A percentile compares a stretch with the other conserved stretches of the same genome.
These are phyloP conservation scores for Aspergillus sp. DNA, from an alignment of 2,329 filamentous ascomycete genomes.

Conservation along the genomic window DNA sequence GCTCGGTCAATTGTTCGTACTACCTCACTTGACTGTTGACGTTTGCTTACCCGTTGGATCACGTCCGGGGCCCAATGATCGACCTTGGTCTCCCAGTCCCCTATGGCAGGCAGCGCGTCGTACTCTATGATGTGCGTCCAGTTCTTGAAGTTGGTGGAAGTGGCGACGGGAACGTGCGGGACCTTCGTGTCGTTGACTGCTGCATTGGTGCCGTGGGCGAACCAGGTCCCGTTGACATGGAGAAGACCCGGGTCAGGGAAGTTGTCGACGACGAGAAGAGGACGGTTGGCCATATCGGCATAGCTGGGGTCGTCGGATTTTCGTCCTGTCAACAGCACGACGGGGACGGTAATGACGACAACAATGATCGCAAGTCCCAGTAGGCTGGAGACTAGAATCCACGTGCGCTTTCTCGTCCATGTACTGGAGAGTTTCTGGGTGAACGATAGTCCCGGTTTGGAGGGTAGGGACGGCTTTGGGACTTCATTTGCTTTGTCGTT, in stretches of 20 bases:
- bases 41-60: slow-evolving; percentile 41
- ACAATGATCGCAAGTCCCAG: neutral
- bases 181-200: slow-evolving; percentile 15
- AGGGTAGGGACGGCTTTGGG: too few relatives aligned
- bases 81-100: slow-evolving; percentile 52
- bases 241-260: slow-evolving; percentile 33
- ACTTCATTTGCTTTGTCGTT: too few relatives aligned
- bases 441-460: neutral
- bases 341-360: slow-evolving; percentile 21
- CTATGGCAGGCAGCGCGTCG: slow-evolving; percentile 53
- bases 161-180: slow-evolving; percentile 54
- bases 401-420: slow-evolving; percentile 13
- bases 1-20: neutral
- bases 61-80: slow-evolving; percentile 64
- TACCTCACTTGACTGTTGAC: neutral
- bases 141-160: slow-evolving; percentile 47
- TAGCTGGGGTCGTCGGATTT: slow-evolving; percentile 19
- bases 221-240: slow-evolving; percentile 34
- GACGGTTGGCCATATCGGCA: slow-evolving; percentile 16
- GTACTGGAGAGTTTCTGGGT: neutral
- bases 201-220: slow-evolving; percentile 33
- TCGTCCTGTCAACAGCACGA: slow-evolving; percentile 13
- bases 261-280: slow-evolving; percentile 23
- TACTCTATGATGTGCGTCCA: slow-evolving; percentile 45
- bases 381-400: neutral